A percentile compares a stretch with the other conserved stretches of the same genome.
These are phyloP conservation scores for Physcomitrellopsis africana DNA, from an alignment of 225 moss, liverwort and hornwort genomes.

Conservation along the genomic window DNA sequence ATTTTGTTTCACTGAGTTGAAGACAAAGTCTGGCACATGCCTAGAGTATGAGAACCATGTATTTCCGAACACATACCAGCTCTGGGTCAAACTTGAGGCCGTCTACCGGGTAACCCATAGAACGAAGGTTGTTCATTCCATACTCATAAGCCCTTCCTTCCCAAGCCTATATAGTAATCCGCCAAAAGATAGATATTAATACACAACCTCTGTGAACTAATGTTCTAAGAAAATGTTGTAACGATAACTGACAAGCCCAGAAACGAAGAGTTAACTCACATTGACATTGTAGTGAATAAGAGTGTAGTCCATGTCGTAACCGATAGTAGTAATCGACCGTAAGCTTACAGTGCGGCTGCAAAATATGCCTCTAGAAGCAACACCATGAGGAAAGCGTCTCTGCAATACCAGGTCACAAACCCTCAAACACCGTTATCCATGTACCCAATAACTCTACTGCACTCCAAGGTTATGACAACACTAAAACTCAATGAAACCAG, in stretches of 20 bases:
- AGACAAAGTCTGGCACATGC: constrained; percentile 4
- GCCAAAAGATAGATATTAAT: constrained; percentile 12
- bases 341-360: constrained; percentile 89
- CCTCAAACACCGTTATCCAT: background rate
- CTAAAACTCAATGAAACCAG: constrained; percentile 13
- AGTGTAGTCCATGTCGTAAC: constrained; percentile 96
- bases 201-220: constrained; percentile 15
- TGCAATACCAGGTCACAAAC: constrained; percentile 44
- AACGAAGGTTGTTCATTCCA: constrained; percentile 80
- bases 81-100: constrained; percentile 84
- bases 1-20: no score
- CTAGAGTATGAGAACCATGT: constrained; percentile 13
- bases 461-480: background rate
- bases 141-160: constrained; percentile 94
- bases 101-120: constrained; percentile 84
- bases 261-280: constrained; percentile 36
- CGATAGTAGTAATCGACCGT: constrained; percentile 85
- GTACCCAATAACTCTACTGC: no score
- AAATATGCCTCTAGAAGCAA: constrained; percentile 84
- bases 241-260: constrained; percentile 21
- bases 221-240: background rate
- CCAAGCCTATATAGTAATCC: constrained; percentile 69
- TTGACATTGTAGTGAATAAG: constrained; percentile 89
- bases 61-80: constrained; percentile 53
- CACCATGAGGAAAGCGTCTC: constrained; percentile 83